Base-by-base conservation (phyloP, 2,329 filamentous ascomycete genomes). In the Venturiaceae sp. region DNA sequence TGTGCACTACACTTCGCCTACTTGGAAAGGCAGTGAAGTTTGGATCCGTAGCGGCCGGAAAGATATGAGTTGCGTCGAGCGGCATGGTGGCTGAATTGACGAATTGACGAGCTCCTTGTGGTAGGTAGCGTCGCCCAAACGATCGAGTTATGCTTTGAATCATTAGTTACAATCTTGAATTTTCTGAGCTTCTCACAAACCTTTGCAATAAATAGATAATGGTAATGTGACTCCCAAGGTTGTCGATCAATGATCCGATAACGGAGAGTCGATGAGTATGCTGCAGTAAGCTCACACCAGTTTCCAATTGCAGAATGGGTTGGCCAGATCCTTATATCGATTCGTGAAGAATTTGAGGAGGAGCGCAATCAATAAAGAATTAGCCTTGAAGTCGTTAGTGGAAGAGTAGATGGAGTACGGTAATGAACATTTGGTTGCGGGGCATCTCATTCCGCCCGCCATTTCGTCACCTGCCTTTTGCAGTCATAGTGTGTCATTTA, bases 1-100 rank as follows among this genome's bases (percentile, higher is more conserved):
- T 96, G 71, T 97, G 92, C 13, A 97, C 90, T 13, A 95, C 91
- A 65, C 92, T 96, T 62, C 94, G 80, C 39, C 92, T 83, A 65
- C 90, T 95, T 9, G 88, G 73, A 68, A 90, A 92, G 62, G 82
- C 80, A 61, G 79, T 75, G 66, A 89, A 85, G 59, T 77, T 72
- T 8, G 77, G 73, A 47, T 79, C 73, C 44, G 30, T 26, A 23
- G 67, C 66, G 57, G 75, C 72, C 32, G 79, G 74, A 63, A 80
- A 81, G 55, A 83, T 71, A 57, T 80, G 73, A 60, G 71, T 72
- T 14, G 74, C 69, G 62, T 75, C 74, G 61, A 80, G 75, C 60
- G 77, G 75, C 77, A 80, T 79, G 23, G 6, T 59, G 19, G 11
- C 46, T n/a, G 39, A 9, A 26, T 16, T 28, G 3, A 14, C 21